phyloP scores from a whole-genome alignment of 2,329 filamentous ascomycete species.

The Esteya vermicola region DNA sequence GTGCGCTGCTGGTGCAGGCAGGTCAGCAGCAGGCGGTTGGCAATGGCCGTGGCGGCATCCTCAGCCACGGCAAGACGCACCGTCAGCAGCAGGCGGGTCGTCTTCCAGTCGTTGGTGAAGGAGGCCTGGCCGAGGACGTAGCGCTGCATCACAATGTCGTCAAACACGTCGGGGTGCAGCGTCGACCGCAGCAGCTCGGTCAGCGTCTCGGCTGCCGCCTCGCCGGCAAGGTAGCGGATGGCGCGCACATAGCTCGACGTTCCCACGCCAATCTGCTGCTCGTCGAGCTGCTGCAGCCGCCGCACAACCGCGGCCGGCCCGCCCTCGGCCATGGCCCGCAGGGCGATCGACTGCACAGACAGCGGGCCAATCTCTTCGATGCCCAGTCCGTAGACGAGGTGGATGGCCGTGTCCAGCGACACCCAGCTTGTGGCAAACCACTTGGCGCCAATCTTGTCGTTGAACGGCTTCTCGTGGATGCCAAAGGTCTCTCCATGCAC shows the following conservation, averaged over 20 bases:
- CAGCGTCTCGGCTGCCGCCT: slow-evolving; percentile 37
- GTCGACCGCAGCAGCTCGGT: slow-evolving; percentile 30
- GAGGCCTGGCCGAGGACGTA: slow-evolving; percentile 21
- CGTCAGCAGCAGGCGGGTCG: slow-evolving; percentile 27
- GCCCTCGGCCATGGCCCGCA: slow-evolving; percentile 48
- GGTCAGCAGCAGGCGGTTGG: slow-evolving; percentile 20
- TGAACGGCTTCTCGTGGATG: slow-evolving; percentile 33
- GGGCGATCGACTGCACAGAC: slow-evolving; percentile 63
- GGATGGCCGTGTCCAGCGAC: slow-evolving; percentile 57
- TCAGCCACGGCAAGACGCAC: slow-evolving; percentile 23
- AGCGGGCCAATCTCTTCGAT: slow-evolving; percentile 59
- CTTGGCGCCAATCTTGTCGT: slow-evolving; percentile 60
- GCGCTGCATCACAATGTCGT: slow-evolving; percentile 26
- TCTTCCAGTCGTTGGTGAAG: slow-evolving; percentile 24
- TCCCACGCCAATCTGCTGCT: slow-evolving; percentile 47
- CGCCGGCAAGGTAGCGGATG: slow-evolving; percentile 47
- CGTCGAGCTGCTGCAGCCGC: slow-evolving; percentile 46
- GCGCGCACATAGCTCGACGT: slow-evolving; percentile 51
- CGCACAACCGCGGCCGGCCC: slow-evolving; percentile 35
- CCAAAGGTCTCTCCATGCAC: slow-evolving; percentile 24
- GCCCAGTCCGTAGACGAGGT: slow-evolving; percentile 55
- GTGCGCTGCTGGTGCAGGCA: slow-evolving; percentile 15
- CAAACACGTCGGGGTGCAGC: slow-evolving; percentile 41
- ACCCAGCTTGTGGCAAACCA: slow-evolving; percentile 65
- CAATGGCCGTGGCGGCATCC: slow-evolving; percentile 14